A percentile compares a stretch with the other conserved stretches of the same genome.
These are phyloP conservation scores for Aspergillus phoenicis DNA, from an alignment of 2,329 filamentous ascomycete genomes.

Conservation along the genomic window DNA sequence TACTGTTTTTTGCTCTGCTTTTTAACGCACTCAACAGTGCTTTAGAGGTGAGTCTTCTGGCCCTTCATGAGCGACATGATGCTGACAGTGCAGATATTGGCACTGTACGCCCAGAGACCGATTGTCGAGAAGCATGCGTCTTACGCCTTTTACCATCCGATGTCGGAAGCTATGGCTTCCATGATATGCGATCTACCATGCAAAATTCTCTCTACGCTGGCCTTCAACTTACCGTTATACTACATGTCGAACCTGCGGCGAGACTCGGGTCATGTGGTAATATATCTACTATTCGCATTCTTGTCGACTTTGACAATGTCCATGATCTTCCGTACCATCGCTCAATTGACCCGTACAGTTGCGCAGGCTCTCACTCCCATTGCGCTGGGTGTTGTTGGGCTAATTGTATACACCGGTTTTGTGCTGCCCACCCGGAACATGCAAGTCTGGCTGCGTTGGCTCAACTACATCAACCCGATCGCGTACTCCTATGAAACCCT, in stretches of 20 bases:
- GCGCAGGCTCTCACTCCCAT: constrained; percentile 57
- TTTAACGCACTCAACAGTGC: constrained; percentile 79
- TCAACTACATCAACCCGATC: constrained; percentile 76
- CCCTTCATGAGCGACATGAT: background rate
- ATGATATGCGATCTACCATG: constrained; percentile 60
- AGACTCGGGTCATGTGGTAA: constrained; percentile 72
- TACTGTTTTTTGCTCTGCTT: constrained; percentile 81
- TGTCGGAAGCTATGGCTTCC: constrained; percentile 1
- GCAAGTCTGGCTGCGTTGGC: constrained; percentile 76
- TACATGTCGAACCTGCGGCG: constrained; percentile 80
- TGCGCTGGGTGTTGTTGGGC: constrained; percentile 44
- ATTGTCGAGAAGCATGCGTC: constrained; percentile 21
- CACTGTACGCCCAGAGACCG: constrained; percentile 18
- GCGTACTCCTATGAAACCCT: constrained; percentile 77
- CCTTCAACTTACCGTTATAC: constrained; percentile 77
- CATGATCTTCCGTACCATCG: constrained; percentile 79
- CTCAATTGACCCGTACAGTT: constrained; percentile 66
- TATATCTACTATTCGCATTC: constrained; percentile 69
- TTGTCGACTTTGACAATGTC: constrained; percentile 66
- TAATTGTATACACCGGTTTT: constrained; percentile 51
- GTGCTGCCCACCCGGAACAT: constrained; percentile 56
- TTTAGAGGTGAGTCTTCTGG: constrained; percentile 54
- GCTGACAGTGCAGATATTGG: constrained; percentile 12
- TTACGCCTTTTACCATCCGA: constrained; percentile 22
- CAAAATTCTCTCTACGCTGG: constrained; percentile 69